phyloP scores from a whole-genome alignment of 495 filamentous ascomycete species.

The Penicillium pancosmium region DNA sequence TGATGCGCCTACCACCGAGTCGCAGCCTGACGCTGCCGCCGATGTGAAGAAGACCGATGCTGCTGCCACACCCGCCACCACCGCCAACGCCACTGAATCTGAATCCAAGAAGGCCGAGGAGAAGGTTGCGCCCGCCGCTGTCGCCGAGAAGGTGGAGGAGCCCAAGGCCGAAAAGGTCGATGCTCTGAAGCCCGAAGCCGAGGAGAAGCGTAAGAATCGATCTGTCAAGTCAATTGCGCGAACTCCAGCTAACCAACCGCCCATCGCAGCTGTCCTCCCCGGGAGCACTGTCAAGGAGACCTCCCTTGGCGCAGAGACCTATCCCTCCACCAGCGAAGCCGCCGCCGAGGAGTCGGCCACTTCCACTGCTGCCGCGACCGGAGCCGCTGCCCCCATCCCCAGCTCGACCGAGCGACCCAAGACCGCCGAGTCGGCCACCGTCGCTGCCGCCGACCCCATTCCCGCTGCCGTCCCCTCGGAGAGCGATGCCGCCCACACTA shows the following conservation, averaged over 20 bases:
- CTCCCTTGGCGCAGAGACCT: constrained; percentile 24
- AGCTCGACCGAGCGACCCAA: constrained; percentile 35
- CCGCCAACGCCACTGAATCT: constrained; percentile 20
- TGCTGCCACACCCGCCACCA: constrained; percentile 26
- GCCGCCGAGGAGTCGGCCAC: constrained; percentile 24
- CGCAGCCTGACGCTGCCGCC: not conserved
- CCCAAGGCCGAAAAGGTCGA: constrained; percentile 3
- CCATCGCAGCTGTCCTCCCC: constrained; percentile 25
- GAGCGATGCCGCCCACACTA: constrained; percentile 24
- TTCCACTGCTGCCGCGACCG: constrained; percentile 11
- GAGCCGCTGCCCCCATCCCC: constrained; percentile 7
- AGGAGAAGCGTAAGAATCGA: constrained; percentile 16
- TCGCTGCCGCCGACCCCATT: constrained; percentile 8
- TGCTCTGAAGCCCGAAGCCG: constrained; percentile 21
- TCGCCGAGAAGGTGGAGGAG: constrained; percentile 16
- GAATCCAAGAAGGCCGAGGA: constrained; percentile 25
- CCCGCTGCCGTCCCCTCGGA: constrained; percentile 21
- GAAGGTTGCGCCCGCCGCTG: constrained; percentile 12
- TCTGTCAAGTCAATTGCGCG: constrained; percentile 6
- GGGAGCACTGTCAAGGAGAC: constrained; percentile 22
- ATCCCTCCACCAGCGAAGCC: constrained; percentile 25
- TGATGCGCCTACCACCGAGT: not conserved
- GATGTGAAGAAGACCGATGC: constrained; percentile 18
- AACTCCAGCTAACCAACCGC: not conserved
- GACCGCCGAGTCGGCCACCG: constrained; percentile 21